phyloP scores from a whole-genome alignment of 768 basidiomycete species.

The Boletus subparvulus region DNA sequence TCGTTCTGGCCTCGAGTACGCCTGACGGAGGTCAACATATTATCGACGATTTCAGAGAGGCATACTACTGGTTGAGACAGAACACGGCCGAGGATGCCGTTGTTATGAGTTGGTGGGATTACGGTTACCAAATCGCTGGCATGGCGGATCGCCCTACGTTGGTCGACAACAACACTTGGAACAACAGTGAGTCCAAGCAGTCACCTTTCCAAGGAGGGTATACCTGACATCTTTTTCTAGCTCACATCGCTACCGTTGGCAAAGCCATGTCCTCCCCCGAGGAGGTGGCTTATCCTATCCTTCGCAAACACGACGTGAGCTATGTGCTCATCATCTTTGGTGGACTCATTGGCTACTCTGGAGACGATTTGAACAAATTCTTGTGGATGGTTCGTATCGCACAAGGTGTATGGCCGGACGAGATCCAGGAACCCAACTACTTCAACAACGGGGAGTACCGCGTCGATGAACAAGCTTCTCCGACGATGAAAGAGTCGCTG shows the following conservation, averaged over 20 bases:
- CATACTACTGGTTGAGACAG: slow-evolving; percentile 97
- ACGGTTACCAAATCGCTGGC: slow-evolving; percentile 98
- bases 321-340: slow-evolving; percentile 98
- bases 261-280: slow-evolving; percentile 96
- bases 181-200: slow-evolving; percentile 76
- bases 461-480: slow-evolving; percentile 80
- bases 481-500: slow-evolving; percentile 90
- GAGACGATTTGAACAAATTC: slow-evolving; percentile 99
- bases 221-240: slow-evolving; percentile 37
- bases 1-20: slow-evolving; percentile 80
- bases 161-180: slow-evolving; percentile 99
- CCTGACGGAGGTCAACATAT: slow-evolving; percentile 89
- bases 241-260: slow-evolving; percentile 97
- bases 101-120: slow-evolving; percentile 99
- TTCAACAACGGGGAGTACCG: slow-evolving; percentile 96
- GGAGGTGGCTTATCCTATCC: slow-evolving; percentile 95
- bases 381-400: slow-evolving; percentile 97
- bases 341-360: slow-evolving; percentile 93
- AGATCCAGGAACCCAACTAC: slow-evolving; percentile 93
- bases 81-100: slow-evolving; percentile 92
- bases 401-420: slow-evolving; percentile 97
- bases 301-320: slow-evolving; percentile 95
- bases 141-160: slow-evolving; percentile 96
- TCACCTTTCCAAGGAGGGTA: slow-evolving; percentile 1
- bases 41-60: slow-evolving; percentile 99